Percentiles rank a stretch among this genome's conserved stretches.
Evolutionary conservation across 345 rosid genomes (phyloP).

Genomic region (Acer yangbiense): DNA sequence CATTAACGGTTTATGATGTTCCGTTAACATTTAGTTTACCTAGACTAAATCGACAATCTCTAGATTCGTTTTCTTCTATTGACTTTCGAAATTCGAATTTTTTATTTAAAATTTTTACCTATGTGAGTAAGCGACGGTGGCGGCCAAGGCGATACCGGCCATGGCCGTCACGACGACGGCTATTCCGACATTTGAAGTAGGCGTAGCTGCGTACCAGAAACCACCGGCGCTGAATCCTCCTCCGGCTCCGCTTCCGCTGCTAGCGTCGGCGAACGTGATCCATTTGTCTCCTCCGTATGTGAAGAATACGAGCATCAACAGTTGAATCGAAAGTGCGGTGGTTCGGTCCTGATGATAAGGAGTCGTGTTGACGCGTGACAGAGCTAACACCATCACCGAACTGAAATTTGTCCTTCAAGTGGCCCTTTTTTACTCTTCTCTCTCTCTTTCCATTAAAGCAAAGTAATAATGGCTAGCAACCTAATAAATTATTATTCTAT

Average conservation of each 20-base stretch:
- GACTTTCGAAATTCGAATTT: background rate
- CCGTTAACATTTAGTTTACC: conserved; percentile 40
- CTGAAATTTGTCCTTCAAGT: conserved; percentile 16
- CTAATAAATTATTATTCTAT: conserved; percentile 7
- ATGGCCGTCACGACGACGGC: conserved; percentile 71
- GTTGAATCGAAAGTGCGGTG: conserved; percentile 19
- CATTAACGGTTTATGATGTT: conserved; percentile 55
- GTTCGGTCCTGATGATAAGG: conserved; percentile 10
- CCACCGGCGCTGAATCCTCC: conserved; percentile 43
- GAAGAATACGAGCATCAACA: conserved; percentile 42
- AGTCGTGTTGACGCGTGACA: conserved; percentile 26
- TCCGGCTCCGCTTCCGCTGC: conserved; percentile 41
- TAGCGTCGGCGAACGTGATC: conserved; percentile 14
- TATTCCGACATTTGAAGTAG: conserved; percentile 55
- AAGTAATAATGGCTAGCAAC: background rate
- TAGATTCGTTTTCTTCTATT: conserved; percentile 4
- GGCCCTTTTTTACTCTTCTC: no score
- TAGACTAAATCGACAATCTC: conserved; percentile 12
- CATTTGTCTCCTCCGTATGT: conserved; percentile 5
- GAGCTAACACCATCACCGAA: conserved; percentile 51
- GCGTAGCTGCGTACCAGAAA: conserved; percentile 47
- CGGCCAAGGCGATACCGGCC: conserved; percentile 75
- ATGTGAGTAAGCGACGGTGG: conserved; percentile 63
- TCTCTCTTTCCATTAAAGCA: conserved; percentile 22
- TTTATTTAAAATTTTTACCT: conserved; percentile 37